phyloP scores from a whole-genome alignment of 139 green algal genomes.

The Coccomyxa sp. region DNA sequence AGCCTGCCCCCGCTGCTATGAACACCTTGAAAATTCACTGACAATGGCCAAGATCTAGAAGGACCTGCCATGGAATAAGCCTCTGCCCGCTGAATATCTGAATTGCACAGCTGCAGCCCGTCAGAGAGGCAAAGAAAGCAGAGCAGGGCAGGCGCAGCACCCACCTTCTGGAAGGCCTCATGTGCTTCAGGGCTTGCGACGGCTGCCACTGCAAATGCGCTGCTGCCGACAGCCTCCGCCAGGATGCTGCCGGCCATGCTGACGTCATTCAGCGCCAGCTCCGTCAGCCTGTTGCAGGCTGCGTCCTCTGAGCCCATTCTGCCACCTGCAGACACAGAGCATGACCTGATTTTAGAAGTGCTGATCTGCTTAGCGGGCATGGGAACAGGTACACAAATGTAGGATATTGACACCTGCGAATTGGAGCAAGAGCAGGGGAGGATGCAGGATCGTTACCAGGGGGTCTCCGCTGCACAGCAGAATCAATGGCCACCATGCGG shows the following conservation, averaged over 20 bases:
- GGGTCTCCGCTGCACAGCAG: conserved; percentile 68
- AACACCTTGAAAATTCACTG: too few relatives aligned
- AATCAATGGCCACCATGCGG: conserved; percentile 72
- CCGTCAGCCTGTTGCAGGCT: conserved; percentile 64
- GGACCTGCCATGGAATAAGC: too few relatives aligned
- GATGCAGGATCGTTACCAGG: conserved; percentile 48
- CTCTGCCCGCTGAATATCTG: too few relatives aligned
- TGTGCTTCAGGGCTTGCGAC: conserved; percentile 15
- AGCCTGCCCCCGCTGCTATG: too few relatives aligned
- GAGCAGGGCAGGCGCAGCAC: not conserved
- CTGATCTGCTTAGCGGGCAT: too few relatives aligned
- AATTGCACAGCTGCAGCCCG: too few relatives aligned
- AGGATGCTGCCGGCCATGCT: conserved; percentile 27
- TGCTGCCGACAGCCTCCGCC: conserved; percentile 31
- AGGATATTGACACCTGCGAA: too few relatives aligned
- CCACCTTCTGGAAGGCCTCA: conserved; percentile 49
- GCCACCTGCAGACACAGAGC: conserved; percentile 8
- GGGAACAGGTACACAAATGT: too few relatives aligned
- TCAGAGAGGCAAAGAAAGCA: too few relatives aligned
- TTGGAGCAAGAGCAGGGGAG: too few relatives aligned
- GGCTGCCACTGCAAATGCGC: conserved; percentile 18
- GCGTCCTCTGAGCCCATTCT: conserved; percentile 45
- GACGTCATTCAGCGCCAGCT: conserved; percentile 58
- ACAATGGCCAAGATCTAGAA: too few relatives aligned
- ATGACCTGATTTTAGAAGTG: too few relatives aligned